Conservation (phyloP, 2,329 filamentous ascomycete genomes). For the Colletotrichum incanum region DNA sequence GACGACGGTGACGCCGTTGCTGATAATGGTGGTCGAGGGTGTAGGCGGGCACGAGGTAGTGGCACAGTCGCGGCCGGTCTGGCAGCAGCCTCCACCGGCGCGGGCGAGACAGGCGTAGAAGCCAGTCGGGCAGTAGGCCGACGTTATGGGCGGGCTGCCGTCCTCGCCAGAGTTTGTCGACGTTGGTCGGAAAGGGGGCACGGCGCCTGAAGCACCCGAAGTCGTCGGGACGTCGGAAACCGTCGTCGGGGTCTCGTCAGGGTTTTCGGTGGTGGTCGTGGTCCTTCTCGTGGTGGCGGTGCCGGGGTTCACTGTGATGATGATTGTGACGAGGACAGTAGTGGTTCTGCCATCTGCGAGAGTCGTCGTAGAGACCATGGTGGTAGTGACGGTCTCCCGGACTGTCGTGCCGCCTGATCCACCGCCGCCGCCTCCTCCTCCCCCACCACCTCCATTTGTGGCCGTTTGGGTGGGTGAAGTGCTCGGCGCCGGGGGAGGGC, state of each 20-base stretch:
- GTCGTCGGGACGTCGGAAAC: constrained; percentile 55
- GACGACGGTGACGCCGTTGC: constrained; percentile 79
- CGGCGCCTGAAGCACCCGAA: constrained; percentile 56
- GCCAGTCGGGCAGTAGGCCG: constrained; percentile 81
- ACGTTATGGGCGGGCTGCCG: constrained; percentile 15
- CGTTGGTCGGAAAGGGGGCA: constrained; percentile 65
- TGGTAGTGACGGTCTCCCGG: constrained; percentile 56
- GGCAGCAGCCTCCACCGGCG: constrained; percentile 89
- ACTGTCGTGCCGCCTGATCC: constrained; percentile 49
- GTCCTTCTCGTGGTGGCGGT: constrained; percentile 50
- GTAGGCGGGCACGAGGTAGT: constrained; percentile 82
- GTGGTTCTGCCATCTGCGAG: constrained; percentile 53
- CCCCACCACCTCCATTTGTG: constrained; percentile 26
- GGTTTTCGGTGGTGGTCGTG: constrained; percentile 56
- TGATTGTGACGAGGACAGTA: constrained; percentile 59
- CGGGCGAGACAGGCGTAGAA: constrained; percentile 93
- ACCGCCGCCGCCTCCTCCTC: constrained; percentile 1
- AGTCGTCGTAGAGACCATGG: constrained; percentile 45
- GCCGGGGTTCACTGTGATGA: constrained; percentile 55
- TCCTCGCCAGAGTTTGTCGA: constrained; percentile 53
- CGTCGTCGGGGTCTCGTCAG: constrained; percentile 53
- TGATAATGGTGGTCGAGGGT: constrained; percentile 74
- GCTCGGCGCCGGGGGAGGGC: constrained; percentile 46
- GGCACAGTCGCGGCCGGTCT: constrained; percentile 87
- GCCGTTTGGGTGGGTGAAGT: constrained; percentile 45